Evolutionary conservation across 2,329 filamentous ascomycete species (phyloP).

Genomic region (Spiromastix sp.): DNA sequence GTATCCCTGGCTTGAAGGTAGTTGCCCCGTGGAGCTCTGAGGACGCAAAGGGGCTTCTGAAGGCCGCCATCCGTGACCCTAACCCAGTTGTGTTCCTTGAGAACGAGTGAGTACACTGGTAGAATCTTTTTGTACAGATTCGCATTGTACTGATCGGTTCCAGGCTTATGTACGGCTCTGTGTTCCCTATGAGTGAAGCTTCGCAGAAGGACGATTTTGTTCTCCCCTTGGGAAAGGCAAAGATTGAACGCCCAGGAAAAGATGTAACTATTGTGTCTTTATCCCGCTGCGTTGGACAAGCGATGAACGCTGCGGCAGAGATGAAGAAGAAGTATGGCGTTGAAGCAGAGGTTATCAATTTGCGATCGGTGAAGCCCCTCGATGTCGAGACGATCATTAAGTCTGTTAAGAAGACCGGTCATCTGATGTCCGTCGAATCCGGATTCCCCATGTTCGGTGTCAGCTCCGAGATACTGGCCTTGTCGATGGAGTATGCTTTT

Average conservation of each 20-base stretch:
- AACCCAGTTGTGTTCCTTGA: constrained; percentile 91
- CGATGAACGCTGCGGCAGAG: constrained; percentile 74
- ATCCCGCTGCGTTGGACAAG: constrained; percentile 91
- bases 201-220: constrained; percentile 96
- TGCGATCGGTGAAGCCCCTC: constrained; percentile 92
- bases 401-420: constrained; percentile 97
- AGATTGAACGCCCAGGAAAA: constrained; percentile 93
- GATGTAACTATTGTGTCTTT: constrained; percentile 92
- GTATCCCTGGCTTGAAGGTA: constrained; percentile 94
- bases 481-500: constrained; percentile 95
- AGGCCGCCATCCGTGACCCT: constrained; percentile 94
- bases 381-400: constrained; percentile 92
- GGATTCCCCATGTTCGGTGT: constrained; percentile 95
- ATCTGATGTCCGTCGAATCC: constrained; percentile 83
- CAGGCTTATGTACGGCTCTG: constrained; percentile 75
- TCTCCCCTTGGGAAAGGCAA: constrained; percentile 95
- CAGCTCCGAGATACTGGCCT: constrained; percentile 79
- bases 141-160: too few relatives aligned
- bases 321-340: constrained; percentile 96
- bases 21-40: constrained; percentile 93
- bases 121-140: not conserved
- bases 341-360: constrained; percentile 93
- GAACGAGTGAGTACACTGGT: constrained; percentile 51
- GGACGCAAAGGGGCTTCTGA: constrained; percentile 95
- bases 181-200: constrained; percentile 94